These are phyloP conservation scores for Penicillium odoratum DNA, from an alignment of 495 filamentous ascomycete species.

Conservation along the genomic window DNA sequence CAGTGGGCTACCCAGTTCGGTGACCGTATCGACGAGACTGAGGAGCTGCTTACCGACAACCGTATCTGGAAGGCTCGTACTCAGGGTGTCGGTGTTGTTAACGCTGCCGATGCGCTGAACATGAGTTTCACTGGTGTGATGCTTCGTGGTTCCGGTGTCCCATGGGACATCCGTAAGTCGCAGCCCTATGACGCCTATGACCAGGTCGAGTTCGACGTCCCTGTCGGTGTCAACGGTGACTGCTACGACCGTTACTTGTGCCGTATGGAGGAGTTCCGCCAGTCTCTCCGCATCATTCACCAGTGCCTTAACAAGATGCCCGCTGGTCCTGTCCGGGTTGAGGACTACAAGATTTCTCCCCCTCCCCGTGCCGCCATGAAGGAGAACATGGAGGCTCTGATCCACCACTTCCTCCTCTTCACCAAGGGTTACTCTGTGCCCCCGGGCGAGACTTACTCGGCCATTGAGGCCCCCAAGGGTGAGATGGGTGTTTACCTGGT, in stretches of 20 bases:
- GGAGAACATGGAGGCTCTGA: constrained; percentile 99
- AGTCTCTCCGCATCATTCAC: constrained; percentile 95
- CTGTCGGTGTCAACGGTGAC: constrained; percentile 94
- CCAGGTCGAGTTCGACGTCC: constrained; percentile 96
- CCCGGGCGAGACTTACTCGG: constrained; percentile 97
- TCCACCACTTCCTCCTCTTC: constrained; percentile 98
- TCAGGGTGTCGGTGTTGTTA: constrained; percentile 86
- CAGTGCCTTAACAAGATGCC: constrained; percentile 99
- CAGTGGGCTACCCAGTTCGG: constrained; percentile 99
- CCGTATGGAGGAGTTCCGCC: constrained; percentile 99
- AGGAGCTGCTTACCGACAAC: constrained; percentile 98
- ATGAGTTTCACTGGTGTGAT: constrained; percentile 96
- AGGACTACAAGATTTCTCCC: constrained; percentile 99
- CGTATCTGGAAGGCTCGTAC: constrained; percentile 97
- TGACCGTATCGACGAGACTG: constrained; percentile 98
- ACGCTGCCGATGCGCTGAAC: constrained; percentile 89
- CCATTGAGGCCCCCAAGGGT: constrained; percentile 98
- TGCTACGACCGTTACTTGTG: constrained; percentile 99
- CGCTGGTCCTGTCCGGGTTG: constrained; percentile 85
- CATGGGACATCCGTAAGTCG: constrained; percentile 95
- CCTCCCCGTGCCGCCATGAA: constrained; percentile 98
- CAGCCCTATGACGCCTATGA: constrained; percentile 97
- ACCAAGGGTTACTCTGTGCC: constrained; percentile 98
- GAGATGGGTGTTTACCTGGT: constrained; percentile 99
- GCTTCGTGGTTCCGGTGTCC: constrained; percentile 95